Evolutionary conservation across 305 asterid species (phyloP).

Genomic region (Euphrasia arctica): DNA sequence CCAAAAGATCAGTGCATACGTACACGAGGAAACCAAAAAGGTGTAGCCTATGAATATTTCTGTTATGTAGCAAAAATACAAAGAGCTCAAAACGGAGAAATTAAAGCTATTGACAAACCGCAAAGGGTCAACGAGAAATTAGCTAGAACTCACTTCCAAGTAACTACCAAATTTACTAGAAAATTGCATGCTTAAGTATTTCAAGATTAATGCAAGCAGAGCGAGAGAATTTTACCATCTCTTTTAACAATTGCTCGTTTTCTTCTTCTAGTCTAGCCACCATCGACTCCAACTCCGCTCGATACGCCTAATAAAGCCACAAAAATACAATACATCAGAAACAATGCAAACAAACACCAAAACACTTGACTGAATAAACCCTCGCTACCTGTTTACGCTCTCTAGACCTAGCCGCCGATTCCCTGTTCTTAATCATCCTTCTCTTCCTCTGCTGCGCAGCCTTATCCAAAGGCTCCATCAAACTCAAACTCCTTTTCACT

Average conservation of each 20-base stretch:
- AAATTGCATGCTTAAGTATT: conserved; percentile 10
- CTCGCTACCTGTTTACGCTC: conserved; percentile 78
- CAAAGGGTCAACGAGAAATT: neutral
- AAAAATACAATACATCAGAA: conserved; percentile 22
- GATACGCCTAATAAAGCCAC: conserved; percentile 62
- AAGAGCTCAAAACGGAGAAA: neutral
- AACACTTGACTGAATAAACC: conserved; percentile 1
- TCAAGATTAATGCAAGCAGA: conserved; percentile 12
- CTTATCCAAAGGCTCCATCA: conserved; percentile 73
- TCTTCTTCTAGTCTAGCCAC: conserved; percentile 78
- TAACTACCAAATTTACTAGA: neutral
- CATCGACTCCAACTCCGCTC: conserved; percentile 83
- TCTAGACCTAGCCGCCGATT: conserved; percentile 86
- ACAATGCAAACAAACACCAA: conserved; percentile 3
- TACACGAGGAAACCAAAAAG: neutral
- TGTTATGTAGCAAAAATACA: neutral
- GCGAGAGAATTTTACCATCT: conserved; percentile 51
- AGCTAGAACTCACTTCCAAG: conserved; percentile 1
- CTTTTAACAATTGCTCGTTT: conserved; percentile 62
- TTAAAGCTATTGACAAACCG: neutral
- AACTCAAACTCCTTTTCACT: conserved; percentile 61
- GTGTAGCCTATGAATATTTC: conserved; percentile 6
- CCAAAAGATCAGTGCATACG: conserved; percentile 9
- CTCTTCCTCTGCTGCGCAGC: conserved; percentile 66
- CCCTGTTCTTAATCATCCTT: conserved; percentile 91